Evolutionary conservation across 176 grass and related monocot species (phyloP).

Genomic region (Elymus sibiricus): DNA sequence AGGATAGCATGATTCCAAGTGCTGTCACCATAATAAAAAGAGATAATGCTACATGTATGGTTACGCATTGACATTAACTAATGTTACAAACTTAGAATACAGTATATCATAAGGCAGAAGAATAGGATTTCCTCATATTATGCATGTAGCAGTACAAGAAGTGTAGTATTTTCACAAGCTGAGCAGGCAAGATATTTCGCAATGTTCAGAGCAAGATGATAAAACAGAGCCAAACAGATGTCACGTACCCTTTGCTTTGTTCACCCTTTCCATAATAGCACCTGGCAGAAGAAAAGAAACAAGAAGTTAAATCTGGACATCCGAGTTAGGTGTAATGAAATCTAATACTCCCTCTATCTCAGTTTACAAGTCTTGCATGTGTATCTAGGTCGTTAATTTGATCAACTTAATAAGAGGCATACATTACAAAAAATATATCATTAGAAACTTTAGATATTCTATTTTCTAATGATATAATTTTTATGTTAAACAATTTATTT

Average conservation of each 20-base stretch:
- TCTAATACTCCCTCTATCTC: too few relatives aligned
- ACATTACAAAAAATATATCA: too few relatives aligned
- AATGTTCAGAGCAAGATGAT: neutral
- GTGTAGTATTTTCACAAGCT: neutral
- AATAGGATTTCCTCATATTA: neutral
- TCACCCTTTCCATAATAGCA: constrained; percentile 74
- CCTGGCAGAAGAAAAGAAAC: constrained; percentile 10
- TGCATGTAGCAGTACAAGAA: neutral
- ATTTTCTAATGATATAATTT: too few relatives aligned
- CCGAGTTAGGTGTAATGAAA: too few relatives aligned
- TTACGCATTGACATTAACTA: neutral
- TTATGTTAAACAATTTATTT: too few relatives aligned
- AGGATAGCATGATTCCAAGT: too few relatives aligned
- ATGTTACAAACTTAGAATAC: neutral
- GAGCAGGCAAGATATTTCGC: neutral
- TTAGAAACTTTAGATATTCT: too few relatives aligned
- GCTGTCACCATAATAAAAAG: neutral
- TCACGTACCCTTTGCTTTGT: constrained; percentile 87
- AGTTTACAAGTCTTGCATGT: too few relatives aligned
- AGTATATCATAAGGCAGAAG: neutral
- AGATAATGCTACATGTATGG: neutral
- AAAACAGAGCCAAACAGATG: neutral
- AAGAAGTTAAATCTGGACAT: neutral
- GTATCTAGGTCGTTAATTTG: too few relatives aligned
- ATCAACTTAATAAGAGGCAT: too few relatives aligned